Evolutionary conservation across 1,139 yeast species (phyloP).

Genomic region (Maudiozyma humilis): DNA sequence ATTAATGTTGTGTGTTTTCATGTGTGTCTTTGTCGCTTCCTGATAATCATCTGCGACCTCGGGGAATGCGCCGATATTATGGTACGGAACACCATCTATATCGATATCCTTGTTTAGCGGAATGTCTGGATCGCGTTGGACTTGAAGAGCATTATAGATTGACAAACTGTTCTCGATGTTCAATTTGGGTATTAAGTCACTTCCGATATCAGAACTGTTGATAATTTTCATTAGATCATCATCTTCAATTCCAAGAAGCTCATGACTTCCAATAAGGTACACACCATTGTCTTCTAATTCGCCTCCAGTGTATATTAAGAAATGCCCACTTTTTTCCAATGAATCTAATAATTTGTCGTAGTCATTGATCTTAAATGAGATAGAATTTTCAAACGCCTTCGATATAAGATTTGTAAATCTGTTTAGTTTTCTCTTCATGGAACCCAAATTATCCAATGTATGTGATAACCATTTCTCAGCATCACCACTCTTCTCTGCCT

Average conservation of each 20-base stretch:
- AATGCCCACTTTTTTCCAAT: constrained; percentile 61
- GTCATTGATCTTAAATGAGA: constrained; percentile 57
- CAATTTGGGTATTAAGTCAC: constrained; percentile 30
- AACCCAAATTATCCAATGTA: constrained; percentile 77
- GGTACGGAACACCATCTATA: constrained; percentile 22
- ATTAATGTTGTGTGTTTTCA: constrained; percentile 15
- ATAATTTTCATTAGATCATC: constrained; percentile 32
- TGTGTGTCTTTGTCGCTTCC: not conserved
- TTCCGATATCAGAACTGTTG: constrained; percentile 33
- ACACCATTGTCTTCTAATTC: constrained; percentile 64
- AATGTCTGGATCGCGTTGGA: constrained; percentile 20
- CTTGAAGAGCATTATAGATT: constrained; percentile 24
- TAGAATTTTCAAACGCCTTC: constrained; percentile 67
- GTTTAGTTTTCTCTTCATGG: constrained; percentile 73
- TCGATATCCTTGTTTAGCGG: constrained; percentile 19
- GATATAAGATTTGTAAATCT: constrained; percentile 67
- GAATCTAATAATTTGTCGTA: constrained; percentile 42
- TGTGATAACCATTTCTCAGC: constrained; percentile 74
- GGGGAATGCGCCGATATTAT: constrained; percentile 19
- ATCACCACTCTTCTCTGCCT: constrained; percentile 45
- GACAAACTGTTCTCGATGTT: constrained; percentile 29
- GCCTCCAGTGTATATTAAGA: constrained; percentile 64
- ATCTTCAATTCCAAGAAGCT: constrained; percentile 32
- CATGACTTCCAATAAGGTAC: constrained; percentile 34
- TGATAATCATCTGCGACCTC: not conserved